Evolutionary conservation across 208 protist genomes (phyloP), one percentile per base, ranked within the genome.

Genomic region (Leishmania tropica): DNA sequence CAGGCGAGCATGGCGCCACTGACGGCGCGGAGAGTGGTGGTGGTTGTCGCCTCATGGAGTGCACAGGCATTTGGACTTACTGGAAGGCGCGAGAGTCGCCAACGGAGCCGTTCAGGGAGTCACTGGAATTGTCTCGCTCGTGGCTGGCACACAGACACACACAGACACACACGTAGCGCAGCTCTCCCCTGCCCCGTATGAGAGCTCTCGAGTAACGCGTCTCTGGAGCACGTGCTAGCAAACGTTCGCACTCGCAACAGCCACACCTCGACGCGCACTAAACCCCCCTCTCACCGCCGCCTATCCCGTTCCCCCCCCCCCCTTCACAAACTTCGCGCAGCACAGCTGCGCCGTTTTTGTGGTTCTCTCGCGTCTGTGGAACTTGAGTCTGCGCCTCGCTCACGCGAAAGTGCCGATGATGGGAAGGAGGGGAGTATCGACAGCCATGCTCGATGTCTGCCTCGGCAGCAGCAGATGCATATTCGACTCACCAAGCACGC

Each of bases 11-110:
- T 47, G 67, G 40, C 19, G 67, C 40, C 3, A 2, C 37, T n/a
- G 24, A 47, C 40, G 40, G 40, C 67, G 31, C 67, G 67, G 35
- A 8, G 6, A 54, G 45, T 15, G 70, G 70, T 31, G n/a, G 54
- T 13, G 6, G 48, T 64, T 81, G 71, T 58, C 83, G 85, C 68
- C 78, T 95, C 40, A 87, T 89, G 79, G 94, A 97, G 87, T 97
- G 94, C 82, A 96, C 94, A 0, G 94, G 92, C 17, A 92, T 97
- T 45, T 97, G 94, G 94, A 94, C 87, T 0, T 60, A 88, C 51
- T 96, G 94, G 92, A 89, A 87, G 76, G 24, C 71, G 24, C 42
- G 72, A 37, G 75, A 79, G n/a, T 78, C 37, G 48, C 78, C 17
- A 65, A 60, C 31, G 24, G 47, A 40, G 24, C 31, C 53, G 45